A percentile compares a stretch with the other conserved stretches of the same genome.
These are phyloP conservation scores for Tetrapisispora taiwanensis DNA, from an alignment of 805 yeast species.

Conservation along the genomic window DNA sequence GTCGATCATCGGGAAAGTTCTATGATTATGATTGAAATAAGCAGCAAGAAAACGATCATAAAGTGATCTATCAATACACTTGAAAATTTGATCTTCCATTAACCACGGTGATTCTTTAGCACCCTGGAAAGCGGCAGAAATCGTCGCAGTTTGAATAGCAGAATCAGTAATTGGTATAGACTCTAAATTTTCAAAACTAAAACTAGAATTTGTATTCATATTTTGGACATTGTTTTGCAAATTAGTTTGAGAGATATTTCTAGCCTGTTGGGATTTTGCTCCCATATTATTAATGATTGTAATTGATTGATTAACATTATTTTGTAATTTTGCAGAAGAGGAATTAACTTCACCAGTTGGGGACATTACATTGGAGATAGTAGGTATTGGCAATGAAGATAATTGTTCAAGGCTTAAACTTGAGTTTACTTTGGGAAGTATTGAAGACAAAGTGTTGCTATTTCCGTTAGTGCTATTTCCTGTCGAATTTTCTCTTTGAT, in stretches of 20 bases:
- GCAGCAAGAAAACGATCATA: constrained; percentile 34
- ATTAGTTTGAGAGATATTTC: not conserved
- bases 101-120: constrained; percentile 22
- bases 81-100: constrained; percentile 19
- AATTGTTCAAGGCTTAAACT: not conserved
- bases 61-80: constrained; percentile 26
- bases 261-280: not conserved
- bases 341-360: not conserved
- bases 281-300: not conserved
- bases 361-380: not conserved
- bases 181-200: not conserved
- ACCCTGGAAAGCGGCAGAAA: constrained; percentile 24
- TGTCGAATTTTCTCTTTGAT: not conserved
- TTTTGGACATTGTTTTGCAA: not conserved
- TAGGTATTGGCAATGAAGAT: not conserved
- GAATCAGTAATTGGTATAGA: constrained; percentile 25
- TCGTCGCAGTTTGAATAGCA: constrained; percentile 24
- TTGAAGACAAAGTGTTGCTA: not conserved
- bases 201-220: not conserved
- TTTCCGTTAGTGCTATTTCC: too few species aligned
- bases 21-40: constrained; percentile 36
- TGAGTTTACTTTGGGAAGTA: not conserved
- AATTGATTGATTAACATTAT: not conserved
- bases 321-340: not conserved
- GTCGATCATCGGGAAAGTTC: constrained; percentile 36